phyloP scores from a whole-genome alignment of 176 grass and related monocot species.

The Secale cereale region DNA sequence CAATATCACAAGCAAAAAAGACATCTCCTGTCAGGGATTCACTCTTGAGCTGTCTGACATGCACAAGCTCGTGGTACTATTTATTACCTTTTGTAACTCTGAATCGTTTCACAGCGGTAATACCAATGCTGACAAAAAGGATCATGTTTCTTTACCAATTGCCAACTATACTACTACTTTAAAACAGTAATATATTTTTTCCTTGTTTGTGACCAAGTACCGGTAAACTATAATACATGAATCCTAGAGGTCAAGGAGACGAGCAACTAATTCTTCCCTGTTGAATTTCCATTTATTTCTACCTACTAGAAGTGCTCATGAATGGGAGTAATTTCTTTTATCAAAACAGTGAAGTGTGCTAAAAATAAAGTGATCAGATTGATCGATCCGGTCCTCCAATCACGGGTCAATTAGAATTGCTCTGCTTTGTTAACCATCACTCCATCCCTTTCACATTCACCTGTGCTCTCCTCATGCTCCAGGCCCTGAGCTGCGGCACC shows the following conservation, averaged over 20 bases:
- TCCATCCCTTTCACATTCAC: slow-evolving; percentile 49
- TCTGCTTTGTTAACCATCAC: background rate
- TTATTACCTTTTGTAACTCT: background rate
- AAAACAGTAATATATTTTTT: background rate
- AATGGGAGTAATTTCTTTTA: background rate
- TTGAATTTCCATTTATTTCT: background rate
- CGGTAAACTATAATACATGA: background rate
- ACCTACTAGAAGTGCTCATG: background rate
- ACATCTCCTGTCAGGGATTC: background rate
- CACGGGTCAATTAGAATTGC: slow-evolving; percentile 1
- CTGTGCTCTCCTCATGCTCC: slow-evolving; percentile 61
- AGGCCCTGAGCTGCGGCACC: slow-evolving; percentile 54
- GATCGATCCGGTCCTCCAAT: background rate
- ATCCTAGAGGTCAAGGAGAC: background rate
- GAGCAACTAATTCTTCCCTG: background rate
- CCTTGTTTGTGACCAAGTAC: background rate
- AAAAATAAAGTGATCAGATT: background rate
- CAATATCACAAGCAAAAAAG: background rate
- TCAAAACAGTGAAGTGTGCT: background rate
- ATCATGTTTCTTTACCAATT: background rate
- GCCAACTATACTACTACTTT: background rate
- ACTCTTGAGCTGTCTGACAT: background rate
- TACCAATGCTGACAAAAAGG: background rate
- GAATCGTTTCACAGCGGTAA: background rate
- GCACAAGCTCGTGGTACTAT: background rate